Percentiles rank a stretch among this genome's conserved stretches.
These are phyloP conservation scores for Aspergillus homomorphus DNA, from an alignment of 495 filamentous ascomycete species.

Conservation along the genomic window DNA sequence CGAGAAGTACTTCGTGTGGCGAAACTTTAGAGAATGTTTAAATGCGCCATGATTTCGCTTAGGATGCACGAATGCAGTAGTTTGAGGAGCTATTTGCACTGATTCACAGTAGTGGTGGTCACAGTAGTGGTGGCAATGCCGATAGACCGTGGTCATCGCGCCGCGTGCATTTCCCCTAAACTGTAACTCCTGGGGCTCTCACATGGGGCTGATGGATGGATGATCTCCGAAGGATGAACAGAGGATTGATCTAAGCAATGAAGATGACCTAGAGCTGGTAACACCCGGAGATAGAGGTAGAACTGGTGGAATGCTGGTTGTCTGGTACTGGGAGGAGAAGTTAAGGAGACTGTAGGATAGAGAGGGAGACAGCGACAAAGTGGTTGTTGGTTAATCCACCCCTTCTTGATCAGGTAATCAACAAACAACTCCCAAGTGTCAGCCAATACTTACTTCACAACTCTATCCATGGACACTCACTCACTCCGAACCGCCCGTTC, in stretches of 20 bases:
- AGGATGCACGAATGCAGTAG: neutral
- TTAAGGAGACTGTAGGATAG: neutral
- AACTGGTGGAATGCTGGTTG: no score
- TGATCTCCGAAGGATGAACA: neutral
- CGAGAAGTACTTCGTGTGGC: neutral
- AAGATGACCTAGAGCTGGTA: neutral
- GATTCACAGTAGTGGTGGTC: neutral
- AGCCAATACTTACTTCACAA: neutral
- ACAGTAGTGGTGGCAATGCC: neutral
- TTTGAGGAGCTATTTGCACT: neutral
- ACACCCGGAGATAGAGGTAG: neutral
- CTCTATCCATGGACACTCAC: neutral
- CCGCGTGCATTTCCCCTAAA: neutral
- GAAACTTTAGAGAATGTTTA: neutral
- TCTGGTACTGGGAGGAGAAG: neutral
- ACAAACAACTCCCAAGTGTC: neutral
- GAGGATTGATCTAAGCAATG: neutral
- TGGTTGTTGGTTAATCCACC: no score
- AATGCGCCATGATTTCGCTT: neutral
- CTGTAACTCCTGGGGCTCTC: neutral
- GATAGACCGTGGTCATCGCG: neutral
- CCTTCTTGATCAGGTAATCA: neutral
- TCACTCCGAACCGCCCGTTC: neutral
- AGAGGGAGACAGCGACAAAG: neutral
- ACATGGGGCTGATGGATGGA: neutral